Evolutionary conservation across 164 flowering plant genomes (phyloP).

Genomic region (Magnolia sinica): DNA sequence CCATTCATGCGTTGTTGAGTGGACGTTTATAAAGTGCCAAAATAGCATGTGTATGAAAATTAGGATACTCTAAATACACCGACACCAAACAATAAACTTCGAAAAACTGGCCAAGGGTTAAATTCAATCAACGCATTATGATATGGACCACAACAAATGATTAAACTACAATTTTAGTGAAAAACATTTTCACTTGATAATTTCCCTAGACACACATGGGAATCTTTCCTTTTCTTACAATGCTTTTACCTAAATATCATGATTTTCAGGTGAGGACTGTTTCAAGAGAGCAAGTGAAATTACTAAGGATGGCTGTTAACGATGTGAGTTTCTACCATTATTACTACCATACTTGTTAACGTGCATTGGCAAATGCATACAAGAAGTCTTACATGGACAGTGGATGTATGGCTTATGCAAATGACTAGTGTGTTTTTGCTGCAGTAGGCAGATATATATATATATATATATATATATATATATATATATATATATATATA

Average conservation of each 20-base stretch:
- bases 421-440: too few relatives aligned
- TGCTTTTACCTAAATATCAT: neutral
- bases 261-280: conserved; percentile 53
- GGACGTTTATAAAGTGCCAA: too few relatives aligned
- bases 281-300: conserved; percentile 50
- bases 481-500: too few relatives aligned
- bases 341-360: neutral
- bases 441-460: too few relatives aligned
- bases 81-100: neutral
- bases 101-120: neutral
- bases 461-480: too few relatives aligned
- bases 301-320: conserved; percentile 43
- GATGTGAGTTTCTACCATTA: conserved; percentile 48
- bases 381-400: too few relatives aligned
- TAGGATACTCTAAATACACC: neutral
- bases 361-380: too few relatives aligned
- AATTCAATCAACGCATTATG: neutral
- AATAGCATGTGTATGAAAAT: too few relatives aligned
- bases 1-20: too few relatives aligned
- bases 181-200: neutral
- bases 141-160: neutral
- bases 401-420: too few relatives aligned
- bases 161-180: neutral
- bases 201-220: neutral
- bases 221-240: neutral